Evolutionary conservation across 2,329 filamentous ascomycete species (phyloP).

Genomic region (Sporothrix protearum): DNA sequence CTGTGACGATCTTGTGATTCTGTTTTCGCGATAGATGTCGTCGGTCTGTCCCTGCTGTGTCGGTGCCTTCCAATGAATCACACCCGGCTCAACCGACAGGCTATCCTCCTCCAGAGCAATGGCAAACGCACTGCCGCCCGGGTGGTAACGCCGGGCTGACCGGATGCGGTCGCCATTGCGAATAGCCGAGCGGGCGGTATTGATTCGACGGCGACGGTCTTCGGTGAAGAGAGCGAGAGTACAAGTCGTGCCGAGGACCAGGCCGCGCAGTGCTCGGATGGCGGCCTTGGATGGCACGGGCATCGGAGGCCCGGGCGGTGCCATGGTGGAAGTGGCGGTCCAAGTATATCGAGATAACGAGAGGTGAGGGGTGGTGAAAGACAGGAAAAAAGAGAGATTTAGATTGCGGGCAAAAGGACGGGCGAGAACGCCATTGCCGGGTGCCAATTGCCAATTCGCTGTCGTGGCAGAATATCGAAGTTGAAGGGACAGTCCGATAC

Average conservation of each 20-base stretch:
- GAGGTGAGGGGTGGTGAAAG: not conserved
- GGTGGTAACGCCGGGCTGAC: conserved; percentile 39
- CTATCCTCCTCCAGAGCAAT: conserved; percentile 31
- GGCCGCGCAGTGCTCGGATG: conserved; percentile 43
- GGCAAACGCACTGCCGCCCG: conserved; percentile 32
- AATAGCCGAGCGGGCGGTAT: conserved; percentile 39
- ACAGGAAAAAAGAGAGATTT: not conserved
- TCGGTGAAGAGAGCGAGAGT: conserved; percentile 44
- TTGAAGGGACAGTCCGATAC: not conserved
- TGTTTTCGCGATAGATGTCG: not conserved
- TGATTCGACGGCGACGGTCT: conserved; percentile 45
- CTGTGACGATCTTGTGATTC: not conserved
- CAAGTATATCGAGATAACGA: not conserved
- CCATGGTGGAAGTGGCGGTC: conserved; percentile 17
- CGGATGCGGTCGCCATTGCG: conserved; percentile 42
- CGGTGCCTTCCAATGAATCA: conserved; percentile 16
- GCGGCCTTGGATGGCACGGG: conserved; percentile 46
- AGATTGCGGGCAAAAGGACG: conserved; percentile 4
- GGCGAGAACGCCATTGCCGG: conserved; percentile 4
- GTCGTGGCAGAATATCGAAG: not conserved
- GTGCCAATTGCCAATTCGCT: not conserved
- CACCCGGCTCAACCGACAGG: conserved; percentile 17
- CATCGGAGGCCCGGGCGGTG: conserved; percentile 36
- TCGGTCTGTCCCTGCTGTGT: not conserved
- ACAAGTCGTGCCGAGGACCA: conserved; percentile 46